A percentile compares a stretch with the other conserved stretches of the same genome.
Conservation (phyloP, 116 monocot genomes). For the Zostera marina region DNA sequence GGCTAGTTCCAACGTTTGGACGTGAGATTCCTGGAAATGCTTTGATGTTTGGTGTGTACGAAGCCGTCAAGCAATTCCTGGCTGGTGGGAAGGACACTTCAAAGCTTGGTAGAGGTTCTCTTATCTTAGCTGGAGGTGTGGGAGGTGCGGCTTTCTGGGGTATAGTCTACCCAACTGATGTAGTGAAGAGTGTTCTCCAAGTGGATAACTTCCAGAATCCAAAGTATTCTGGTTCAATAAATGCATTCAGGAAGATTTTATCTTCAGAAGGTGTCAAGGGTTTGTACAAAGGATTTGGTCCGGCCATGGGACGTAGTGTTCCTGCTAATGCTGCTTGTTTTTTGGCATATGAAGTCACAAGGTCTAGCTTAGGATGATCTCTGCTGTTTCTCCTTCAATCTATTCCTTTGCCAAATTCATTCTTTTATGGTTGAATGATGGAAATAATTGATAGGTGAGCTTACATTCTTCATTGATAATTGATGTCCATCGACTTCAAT, state of each 20-base stretch:
- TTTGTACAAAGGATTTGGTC: conserved; percentile 82
- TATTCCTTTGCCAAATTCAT: too few relatives aligned
- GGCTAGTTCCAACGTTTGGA: conserved; percentile 59
- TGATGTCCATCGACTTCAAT: too few relatives aligned
- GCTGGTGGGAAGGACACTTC: conserved; percentile 78
- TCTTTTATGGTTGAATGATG: too few relatives aligned
- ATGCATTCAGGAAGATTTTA: conserved; percentile 74
- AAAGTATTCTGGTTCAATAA: conserved; percentile 51
- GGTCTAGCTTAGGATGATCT: conserved; percentile 43
- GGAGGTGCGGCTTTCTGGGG: conserved; percentile 76
- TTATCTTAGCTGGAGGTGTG: conserved; percentile 62
- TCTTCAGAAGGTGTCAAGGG: conserved; percentile 73
- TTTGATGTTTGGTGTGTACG: conserved; percentile 79
- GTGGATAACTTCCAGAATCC: conserved; percentile 76
- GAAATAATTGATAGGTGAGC: too few relatives aligned
- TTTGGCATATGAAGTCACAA: conserved; percentile 74
- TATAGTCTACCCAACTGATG: conserved; percentile 71
- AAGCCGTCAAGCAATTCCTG: conserved; percentile 50
- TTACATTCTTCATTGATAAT: too few relatives aligned
- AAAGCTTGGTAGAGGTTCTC: conserved; percentile 52
- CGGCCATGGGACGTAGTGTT: conserved; percentile 85
- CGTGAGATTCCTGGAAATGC: conserved; percentile 88
- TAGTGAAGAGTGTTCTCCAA: conserved; percentile 82
- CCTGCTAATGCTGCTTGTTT: conserved; percentile 93
- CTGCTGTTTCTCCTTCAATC: too few relatives aligned